phyloP scores from a whole-genome alignment of 2,329 filamentous ascomycete genomes.

The Monosporascus sp. region DNA sequence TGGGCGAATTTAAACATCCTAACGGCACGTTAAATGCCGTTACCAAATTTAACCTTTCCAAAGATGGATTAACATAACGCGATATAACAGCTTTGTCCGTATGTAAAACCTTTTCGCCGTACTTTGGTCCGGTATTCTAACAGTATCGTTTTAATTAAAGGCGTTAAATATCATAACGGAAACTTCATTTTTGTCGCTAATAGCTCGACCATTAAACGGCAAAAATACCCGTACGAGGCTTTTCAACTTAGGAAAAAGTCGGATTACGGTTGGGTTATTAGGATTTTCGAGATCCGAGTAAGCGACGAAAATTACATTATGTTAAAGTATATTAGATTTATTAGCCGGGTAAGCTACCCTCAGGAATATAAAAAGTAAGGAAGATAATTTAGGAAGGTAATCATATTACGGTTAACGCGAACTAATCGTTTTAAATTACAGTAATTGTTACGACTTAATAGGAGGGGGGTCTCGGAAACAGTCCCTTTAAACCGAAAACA shows the following conservation, averaged over 20 bases:
- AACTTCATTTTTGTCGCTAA: conserved; percentile 57
- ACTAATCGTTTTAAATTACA: conserved; percentile 67
- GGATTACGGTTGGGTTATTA: conserved; percentile 65
- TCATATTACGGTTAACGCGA: conserved; percentile 64
- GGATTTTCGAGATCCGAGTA: conserved; percentile 71
- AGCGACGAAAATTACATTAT: conserved; percentile 65
- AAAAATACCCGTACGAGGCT: too few relatives aligned
- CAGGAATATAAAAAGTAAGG: conserved; percentile 48
- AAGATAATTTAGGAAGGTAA: conserved; percentile 47
- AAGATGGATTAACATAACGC: conserved; percentile 53
- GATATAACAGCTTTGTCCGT: conserved; percentile 58
- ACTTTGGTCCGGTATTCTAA: conserved; percentile 5
- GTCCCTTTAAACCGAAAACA: too few relatives aligned
- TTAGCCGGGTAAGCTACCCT: conserved; percentile 64
- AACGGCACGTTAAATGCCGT: conserved; percentile 49
- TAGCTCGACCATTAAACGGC: conserved; percentile 49
- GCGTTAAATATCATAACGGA: conserved; percentile 52
- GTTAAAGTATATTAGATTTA: conserved; percentile 74
- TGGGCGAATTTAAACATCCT: conserved; percentile 47
- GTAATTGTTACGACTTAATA: too few relatives aligned
- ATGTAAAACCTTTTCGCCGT: conserved; percentile 27
- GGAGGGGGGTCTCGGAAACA: too few relatives aligned
- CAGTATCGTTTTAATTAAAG: conserved; percentile 41
- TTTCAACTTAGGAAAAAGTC: too few relatives aligned
- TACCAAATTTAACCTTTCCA: conserved; percentile 49